A percentile compares a stretch with the other conserved stretches of the same genome.
phyloP scores from a whole-genome alignment of 306 rosid genomes.

The Neltuma alba region DNA sequence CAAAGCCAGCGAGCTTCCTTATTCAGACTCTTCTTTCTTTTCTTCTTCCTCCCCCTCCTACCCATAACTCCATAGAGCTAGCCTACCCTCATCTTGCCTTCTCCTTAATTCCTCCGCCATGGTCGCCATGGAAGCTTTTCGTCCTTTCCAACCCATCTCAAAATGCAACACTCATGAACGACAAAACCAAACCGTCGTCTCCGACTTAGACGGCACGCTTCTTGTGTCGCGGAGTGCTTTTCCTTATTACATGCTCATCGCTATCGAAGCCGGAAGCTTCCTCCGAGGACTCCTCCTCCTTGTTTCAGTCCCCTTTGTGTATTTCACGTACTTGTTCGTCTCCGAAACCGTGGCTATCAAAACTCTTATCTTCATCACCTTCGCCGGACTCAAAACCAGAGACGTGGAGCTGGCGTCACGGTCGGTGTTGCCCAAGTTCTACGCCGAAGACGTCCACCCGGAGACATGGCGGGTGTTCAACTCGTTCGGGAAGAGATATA shows the following conservation, averaged over 20 bases:
- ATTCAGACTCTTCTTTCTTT: not conserved
- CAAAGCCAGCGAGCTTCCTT: not conserved
- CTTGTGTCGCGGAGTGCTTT: constrained; percentile 70
- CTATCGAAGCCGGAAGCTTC: constrained; percentile 85
- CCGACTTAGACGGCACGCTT: constrained; percentile 88
- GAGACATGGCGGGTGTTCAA: constrained; percentile 77
- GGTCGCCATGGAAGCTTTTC: constrained; percentile 48
- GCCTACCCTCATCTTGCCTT: not conserved
- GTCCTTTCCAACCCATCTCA: constrained; percentile 61
- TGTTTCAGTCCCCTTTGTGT: constrained; percentile 59
- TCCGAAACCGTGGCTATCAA: constrained; percentile 70
- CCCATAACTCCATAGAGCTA: not conserved
- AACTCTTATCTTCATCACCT: constrained; percentile 60
- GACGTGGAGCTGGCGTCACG: constrained; percentile 74
- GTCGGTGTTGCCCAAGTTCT: constrained; percentile 81
- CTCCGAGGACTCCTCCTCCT: constrained; percentile 67
- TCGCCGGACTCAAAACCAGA: constrained; percentile 58
- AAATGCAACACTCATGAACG: constrained; percentile 64
- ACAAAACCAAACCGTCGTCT: constrained; percentile 74
- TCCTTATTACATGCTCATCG: constrained; percentile 91
- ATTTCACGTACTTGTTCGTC: constrained; percentile 63
- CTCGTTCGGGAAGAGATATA: constrained; percentile 72
- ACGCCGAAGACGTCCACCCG: constrained; percentile 80
- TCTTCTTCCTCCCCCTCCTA: not conserved
- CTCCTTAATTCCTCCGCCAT: constrained; percentile 31